Base-by-base conservation (phyloP, 192 early-diverging fungal genomes). In the Podila epicladia region DNA sequence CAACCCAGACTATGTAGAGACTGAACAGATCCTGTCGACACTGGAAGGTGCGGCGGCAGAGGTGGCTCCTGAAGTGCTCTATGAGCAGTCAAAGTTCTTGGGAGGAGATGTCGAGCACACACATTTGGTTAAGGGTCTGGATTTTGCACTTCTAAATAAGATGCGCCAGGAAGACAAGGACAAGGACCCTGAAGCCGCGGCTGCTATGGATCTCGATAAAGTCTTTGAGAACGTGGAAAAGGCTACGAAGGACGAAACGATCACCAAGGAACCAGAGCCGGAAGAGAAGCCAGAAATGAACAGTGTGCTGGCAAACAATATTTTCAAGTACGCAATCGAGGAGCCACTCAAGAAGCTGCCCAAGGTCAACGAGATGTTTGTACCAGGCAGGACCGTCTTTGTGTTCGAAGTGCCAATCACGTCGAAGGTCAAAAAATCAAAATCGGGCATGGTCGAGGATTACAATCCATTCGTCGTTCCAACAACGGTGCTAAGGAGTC, bases 61-160 rank as follows among this genome's bases (percentile, higher is more conserved):
- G 4, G 83, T 87, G 48, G 83, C 86, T 31, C 84, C 88, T 0
- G 73, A 88, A 11, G 70, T 84, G 3, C 41, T 80, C 2, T 93
- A 92, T 58, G 91, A 95, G 72, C 93, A 94, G 72, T 94, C 92
- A 58, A 98, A 98, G 80, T 97, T 90, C 69, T 82, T 98, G 22
- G 97, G 96, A 63, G 97, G 97, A 50, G 94, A 95, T 83, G 72
- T 86, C 13, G 85, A 92, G 28, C 95, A 93, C 69, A 97, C 97
- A 5, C 97, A 98, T 86, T 76, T 98, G 59, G 97, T 98, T 24
- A 98, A 96, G 64, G 97, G 97, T 31, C 84, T 98, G 4, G 97
- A 98, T 82, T 97, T 85, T 85, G 87, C 93, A 13, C 86, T 98
- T 7, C 85, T 98, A 20, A 82, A 91, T 58, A 93, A 93, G 78